Evolutionary conservation across 805 yeast genomes (phyloP), one percentile per base, ranked within the genome.

Genomic region (Sugiyamaella qingdaonensis): DNA sequence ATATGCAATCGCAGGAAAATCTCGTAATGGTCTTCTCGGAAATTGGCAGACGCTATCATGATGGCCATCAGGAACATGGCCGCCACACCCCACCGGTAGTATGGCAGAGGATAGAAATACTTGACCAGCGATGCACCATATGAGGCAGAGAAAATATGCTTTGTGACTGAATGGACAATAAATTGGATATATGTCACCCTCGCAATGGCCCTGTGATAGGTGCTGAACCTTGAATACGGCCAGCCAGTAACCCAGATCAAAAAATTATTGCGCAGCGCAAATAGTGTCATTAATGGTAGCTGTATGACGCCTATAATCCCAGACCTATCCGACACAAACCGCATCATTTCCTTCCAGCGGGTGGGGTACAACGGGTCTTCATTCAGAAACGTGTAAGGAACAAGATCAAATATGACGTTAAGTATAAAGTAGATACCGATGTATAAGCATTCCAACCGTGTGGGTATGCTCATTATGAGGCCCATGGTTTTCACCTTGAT

Each of bases 191-290:
- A 65, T 1, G 72, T 62, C 10, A 75, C 65, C 56, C 87, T 72
- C 0, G 82, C 75, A 8, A 80, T 57, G 69, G 85, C 82, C 49
- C 84, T 74, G 63, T 84, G 88, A 60, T 76, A 78, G 31, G 78
- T 69, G 45, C 81, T 71, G 62, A 80, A 84, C 19, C 84, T 73
- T 0, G 83, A 68, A 54, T 69, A 76, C 13, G 72, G 71, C 84
- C 85, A 79, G 24, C 84, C 78, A 0, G 88, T 79, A 14, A 79
- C 14, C 79, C 80, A 79, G 55, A 77, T 81, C 53, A 84, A 64
- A 47, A 84, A 64, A 61, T 83, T 84, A 66, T 84, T 84, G 59
- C 88, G 69, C 41, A 86, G 81, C 1, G 86, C 82, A 62, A 83
- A 81, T 48, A 82, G 65, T 32, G 80, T 69, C 44, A 82, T 57